These are phyloP conservation scores for Aspergillus heteromorphus DNA, from an alignment of 495 filamentous ascomycete genomes.

Conservation along the genomic window DNA sequence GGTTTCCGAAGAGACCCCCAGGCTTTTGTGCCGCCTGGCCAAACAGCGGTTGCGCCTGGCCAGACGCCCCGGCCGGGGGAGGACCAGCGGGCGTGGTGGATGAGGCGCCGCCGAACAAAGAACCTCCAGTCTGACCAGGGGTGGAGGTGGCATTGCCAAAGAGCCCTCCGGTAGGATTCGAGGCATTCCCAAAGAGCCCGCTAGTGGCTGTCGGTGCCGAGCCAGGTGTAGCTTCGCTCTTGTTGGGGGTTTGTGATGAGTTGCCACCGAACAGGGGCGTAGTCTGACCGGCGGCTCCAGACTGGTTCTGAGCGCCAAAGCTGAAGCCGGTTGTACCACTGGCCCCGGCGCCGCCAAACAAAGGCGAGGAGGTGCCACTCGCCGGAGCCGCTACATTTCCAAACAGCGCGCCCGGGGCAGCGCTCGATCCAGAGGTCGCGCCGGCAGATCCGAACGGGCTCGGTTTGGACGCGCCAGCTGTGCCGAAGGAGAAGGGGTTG, in stretches of 20 bases:
- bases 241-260: constrained; percentile 34
- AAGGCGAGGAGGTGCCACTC: constrained; percentile 26
- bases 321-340: constrained; percentile 35
- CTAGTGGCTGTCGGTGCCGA: constrained; percentile 32
- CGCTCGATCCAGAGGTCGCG: constrained; percentile 20
- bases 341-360: constrained; percentile 17
- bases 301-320: constrained; percentile 33
- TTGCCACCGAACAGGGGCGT: constrained; percentile 23
- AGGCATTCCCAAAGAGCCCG: constrained; percentile 46
- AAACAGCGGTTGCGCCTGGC: constrained; percentile 25
- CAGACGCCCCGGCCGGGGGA: constrained; percentile 40
- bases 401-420: constrained; percentile 33
- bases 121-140: constrained; percentile 30
- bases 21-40: constrained; percentile 29
- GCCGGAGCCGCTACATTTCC: constrained; percentile 42
- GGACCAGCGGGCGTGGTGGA: constrained; percentile 63
- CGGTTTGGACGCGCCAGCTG: constrained; percentile 26
- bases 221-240: constrained; percentile 30
- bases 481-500: constrained; percentile 30
- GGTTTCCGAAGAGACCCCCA: constrained; percentile 28
- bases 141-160: constrained; percentile 39
- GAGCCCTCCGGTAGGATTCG: constrained; percentile 23
- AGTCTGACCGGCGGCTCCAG: constrained; percentile 21
- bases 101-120: constrained; percentile 38
- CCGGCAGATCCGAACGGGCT: constrained; percentile 37